Evolutionary conservation across 2,329 filamentous ascomycete genomes (phyloP).

Genomic region (Diaporthe sp.): DNA sequence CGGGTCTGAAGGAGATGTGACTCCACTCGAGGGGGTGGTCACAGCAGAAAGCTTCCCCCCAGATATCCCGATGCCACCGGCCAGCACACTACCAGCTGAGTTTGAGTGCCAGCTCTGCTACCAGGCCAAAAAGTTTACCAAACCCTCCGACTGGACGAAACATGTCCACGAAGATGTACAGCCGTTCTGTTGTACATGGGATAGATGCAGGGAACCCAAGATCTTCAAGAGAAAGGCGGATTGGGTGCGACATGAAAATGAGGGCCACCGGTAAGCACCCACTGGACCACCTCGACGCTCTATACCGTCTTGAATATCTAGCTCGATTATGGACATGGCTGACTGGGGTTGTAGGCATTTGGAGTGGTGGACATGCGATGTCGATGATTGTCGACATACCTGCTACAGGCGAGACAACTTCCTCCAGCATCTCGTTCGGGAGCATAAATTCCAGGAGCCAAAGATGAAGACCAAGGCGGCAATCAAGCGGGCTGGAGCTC

Average conservation of each 20-base stretch:
- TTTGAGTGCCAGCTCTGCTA: constrained; percentile 94
- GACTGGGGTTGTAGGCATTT: constrained; percentile 65
- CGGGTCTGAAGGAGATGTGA: constrained; percentile 75
- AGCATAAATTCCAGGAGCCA: constrained; percentile 89
- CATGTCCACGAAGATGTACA: constrained; percentile 95
- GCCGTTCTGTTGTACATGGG: constrained; percentile 93
- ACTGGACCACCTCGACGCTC: background rate
- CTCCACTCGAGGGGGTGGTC: constrained; percentile 77
- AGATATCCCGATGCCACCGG: constrained; percentile 87
- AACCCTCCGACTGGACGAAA: constrained; percentile 97
- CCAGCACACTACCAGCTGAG: constrained; percentile 82
- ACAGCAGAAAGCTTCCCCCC: constrained; percentile 81
- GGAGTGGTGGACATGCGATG: constrained; percentile 91
- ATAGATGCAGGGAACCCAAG: constrained; percentile 85
- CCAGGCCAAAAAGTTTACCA: constrained; percentile 85
- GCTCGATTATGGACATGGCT: background rate
- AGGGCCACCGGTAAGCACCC: constrained; percentile 75
- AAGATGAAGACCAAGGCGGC: constrained; percentile 82
- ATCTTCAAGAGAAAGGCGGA: constrained; percentile 96
- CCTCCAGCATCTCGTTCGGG: constrained; percentile 89
- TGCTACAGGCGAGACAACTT: constrained; percentile 95
- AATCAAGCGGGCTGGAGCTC: constrained; percentile 69
- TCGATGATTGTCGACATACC: constrained; percentile 83
- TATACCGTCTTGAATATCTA: background rate
- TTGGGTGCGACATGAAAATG: constrained; percentile 95